Evolutionary conservation across 2,329 filamentous ascomycete genomes (phyloP), one percentile per base, ranked within the genome.

Genomic region (Colletotrichum navitas): DNA sequence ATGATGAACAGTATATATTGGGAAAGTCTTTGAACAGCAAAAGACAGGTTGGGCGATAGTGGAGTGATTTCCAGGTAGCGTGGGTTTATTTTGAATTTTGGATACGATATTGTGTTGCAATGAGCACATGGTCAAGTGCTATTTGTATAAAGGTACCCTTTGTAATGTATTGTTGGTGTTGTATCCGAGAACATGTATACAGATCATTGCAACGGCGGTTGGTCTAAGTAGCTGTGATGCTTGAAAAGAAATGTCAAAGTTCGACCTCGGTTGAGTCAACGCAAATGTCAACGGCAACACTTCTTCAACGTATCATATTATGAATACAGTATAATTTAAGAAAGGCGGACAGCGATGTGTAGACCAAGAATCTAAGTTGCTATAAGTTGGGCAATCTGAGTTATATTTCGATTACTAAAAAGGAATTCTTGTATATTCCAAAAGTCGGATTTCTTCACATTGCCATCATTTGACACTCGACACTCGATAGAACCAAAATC

Each of bases 1-100:
- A 54, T 41, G 43, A 43, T 26, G 36, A 45, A 54, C 61, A 39
- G 61, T 43, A 63, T 49, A 63, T 63, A 63, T 16, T 24, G 36
- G 24, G 41, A 16, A 21, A 10, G 4, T 6, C 14, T 41, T 14
- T 14, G n/a, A 18, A n/a, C 18, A n/a, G 3, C 1, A 4, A n/a
- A n/a, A 14, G 14, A 41, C 12, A 6, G 12, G 16, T 7, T 39
- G n/a, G 26, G 18, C 12, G 24, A 55, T 14, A 16, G 12, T 24
- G 34, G 14, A 10, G 34, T 12, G 21, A 26, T 58, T 3, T 16
- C 3, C n/a, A n/a, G 21, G 14, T 58, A 58, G 54, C 34, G 12
- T 58, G 8, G 26, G 8, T 14, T 58, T 11, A 26, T 58, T 41
- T 8, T 16, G 29, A 21, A n/a, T 18, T 7, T 29, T 29, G 14